Conservation (phyloP, 2,329 filamentous ascomycete species). For the Fusarium palustre region DNA sequence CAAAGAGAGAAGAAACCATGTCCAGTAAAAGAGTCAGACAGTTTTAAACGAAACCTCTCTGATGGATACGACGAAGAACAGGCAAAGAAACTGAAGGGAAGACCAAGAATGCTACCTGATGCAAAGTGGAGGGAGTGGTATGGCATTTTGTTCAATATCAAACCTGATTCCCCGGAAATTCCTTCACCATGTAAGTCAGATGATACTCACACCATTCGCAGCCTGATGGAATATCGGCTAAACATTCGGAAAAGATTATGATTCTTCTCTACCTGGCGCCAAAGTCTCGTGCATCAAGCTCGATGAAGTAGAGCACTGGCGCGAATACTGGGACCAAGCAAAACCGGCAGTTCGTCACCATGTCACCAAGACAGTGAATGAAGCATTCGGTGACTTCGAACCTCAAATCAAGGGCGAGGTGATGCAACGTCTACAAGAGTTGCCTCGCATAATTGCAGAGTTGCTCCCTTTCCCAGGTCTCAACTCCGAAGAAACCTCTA, state of each 20-base stretch:
- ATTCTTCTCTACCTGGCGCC: background rate
- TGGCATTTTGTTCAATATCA: conserved; percentile 34
- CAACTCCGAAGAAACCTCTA: conserved; percentile 27
- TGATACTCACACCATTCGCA: background rate
- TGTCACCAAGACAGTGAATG: conserved; percentile 15
- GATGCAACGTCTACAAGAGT: conserved; percentile 19
- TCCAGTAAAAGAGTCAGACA: conserved; percentile 30
- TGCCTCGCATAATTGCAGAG: conserved; percentile 16
- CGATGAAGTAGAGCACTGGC: conserved; percentile 11
- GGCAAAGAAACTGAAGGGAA: conserved; percentile 35
- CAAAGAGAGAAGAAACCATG: conserved; percentile 37
- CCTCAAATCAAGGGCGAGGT: conserved; percentile 19
- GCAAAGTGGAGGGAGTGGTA: conserved; percentile 43
- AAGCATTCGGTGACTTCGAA: conserved; percentile 12
- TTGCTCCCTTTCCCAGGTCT: conserved; percentile 24
- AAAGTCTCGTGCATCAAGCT: background rate
- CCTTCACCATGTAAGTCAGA: conserved; percentile 44
- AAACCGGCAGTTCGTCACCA: conserved; percentile 19
- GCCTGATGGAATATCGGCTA: background rate
- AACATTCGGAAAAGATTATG: conserved; percentile 16
- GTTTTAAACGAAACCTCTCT: conserved; percentile 21
- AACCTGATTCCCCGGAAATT: conserved; percentile 29
- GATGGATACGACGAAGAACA: conserved; percentile 44
- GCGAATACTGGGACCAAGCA: conserved; percentile 21
- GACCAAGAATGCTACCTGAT: conserved; percentile 1